Base-by-base conservation (phyloP, 2,329 filamentous ascomycete species). In the Pyrenophora seminiperda region DNA sequence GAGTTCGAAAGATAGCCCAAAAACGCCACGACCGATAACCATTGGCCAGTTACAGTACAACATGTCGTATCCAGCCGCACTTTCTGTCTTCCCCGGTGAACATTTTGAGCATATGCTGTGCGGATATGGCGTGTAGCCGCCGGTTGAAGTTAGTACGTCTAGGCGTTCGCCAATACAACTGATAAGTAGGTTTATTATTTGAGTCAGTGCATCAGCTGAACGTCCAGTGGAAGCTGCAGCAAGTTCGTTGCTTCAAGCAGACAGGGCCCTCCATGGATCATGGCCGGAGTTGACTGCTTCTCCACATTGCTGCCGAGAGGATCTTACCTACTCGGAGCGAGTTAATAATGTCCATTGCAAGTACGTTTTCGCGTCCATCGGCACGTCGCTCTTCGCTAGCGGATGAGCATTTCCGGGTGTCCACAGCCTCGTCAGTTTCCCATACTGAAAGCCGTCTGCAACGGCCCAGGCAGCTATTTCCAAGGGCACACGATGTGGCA, bases 361-460 rank as follows among this genome's bases (percentile, higher is more conserved):
- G 41, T 31, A 39, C 22, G 32, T 38, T 38, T 32, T 31, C 20
- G 29, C 37, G 32, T 15, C 39, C 41, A 9, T 50, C 51, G 27
- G 41, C 39, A 18, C 40, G 24, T 19, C 50, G 50, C 9, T 34
- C 31, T 5, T 54, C 47, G 6, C 30, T 48, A 3, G 36, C 38
- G 14, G 34, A n/a, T 7, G 47, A 54, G 11, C 19, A 31, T 20
- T 50, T 53, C 33, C 46, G 22, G 18, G 19, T 47, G 27, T 49
- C 56, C 18, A 22, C 50, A 50, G 54, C 56, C 17, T 49, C 54
- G 27, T 29, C 34, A 22, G 47, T 34, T 24, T 30, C 30, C 20
- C 44, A 33, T 24, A 43, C 44, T 7, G 34, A 55, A 38, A 54
- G 38, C 18, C 48, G 45, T 15, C 19, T 60, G 37, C 42, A 52